These are phyloP conservation scores for Syzygium malaccense DNA, from an alignment of 441 rosid genomes.

Conservation along the genomic window DNA sequence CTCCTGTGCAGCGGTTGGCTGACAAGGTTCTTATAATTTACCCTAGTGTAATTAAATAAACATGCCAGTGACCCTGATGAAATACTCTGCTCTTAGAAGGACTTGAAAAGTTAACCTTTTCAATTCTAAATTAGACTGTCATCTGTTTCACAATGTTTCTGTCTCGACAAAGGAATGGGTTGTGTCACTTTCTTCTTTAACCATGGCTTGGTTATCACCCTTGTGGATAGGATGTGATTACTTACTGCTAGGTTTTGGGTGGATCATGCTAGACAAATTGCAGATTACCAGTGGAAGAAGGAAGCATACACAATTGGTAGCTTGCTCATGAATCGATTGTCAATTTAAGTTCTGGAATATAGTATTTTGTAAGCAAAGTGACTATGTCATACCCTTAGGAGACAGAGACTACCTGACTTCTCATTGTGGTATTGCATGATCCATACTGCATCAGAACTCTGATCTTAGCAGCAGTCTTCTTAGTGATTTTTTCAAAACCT, in stretches of 20 bases:
- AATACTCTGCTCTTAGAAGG: not conserved
- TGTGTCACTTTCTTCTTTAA: not conserved
- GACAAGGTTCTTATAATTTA: constrained; percentile 59
- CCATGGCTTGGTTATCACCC: not conserved
- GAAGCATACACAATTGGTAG: not conserved
- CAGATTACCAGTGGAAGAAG: not conserved
- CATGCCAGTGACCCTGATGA: not conserved
- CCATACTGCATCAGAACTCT: not conserved
- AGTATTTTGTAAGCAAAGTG: not conserved
- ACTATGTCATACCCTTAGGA: not conserved
- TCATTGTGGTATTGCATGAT: not conserved
- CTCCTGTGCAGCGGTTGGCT: constrained; percentile 91
- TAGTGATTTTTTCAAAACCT: not conserved
- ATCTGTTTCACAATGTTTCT: not conserved
- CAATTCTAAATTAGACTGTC: not conserved
- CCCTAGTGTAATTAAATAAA: not conserved
- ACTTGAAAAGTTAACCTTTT: not conserved
- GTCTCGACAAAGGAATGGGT: not conserved
- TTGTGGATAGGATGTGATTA: not conserved
- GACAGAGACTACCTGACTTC: not conserved
- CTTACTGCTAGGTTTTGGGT: not conserved
- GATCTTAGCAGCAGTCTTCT: not conserved
- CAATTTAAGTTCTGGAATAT: not conserved
- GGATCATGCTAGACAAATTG: not conserved
- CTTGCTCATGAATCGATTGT: not conserved